Base-by-base conservation (phyloP, 2,329 filamentous ascomycete genomes). In the Magnaporthales sp. region DNA sequence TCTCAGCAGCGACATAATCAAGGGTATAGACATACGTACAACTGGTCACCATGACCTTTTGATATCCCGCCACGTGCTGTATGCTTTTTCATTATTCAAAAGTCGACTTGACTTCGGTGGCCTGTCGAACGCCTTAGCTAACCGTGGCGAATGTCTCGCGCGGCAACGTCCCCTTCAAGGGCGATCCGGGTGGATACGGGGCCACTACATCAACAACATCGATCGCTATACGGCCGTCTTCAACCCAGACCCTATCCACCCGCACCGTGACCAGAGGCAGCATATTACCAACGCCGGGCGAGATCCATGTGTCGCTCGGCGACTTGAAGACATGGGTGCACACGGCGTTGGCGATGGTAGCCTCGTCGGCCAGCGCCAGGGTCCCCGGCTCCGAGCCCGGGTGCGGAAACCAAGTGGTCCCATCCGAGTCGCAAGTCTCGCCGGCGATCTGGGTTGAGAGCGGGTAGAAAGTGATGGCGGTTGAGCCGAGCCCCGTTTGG, bases 191-290 rank as follows among this genome's bases (percentile, higher is more conserved):
- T 32, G 31, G 32, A 46, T 64, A 64, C 11, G 64, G 51, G 26
- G 54, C 64, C 9, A 66, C 64, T 13, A 66, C 29, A 15, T 66
- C 64, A 24, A 66, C 64, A 15, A 66, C 64, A 24, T 66, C 64
- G 10, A 63, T 38, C n/a, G 54, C 54, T 32, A 32, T 24, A 56
- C 46, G 27, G 29, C 46, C 64, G 26, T 22, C 64, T 4, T 11
- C 54, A 3, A 66, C 8, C 19, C 51, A 32, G 9, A 66, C n/a
- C 51, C 64, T 60, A 54, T 66, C 64, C 26, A 66, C 30, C 51
- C 64, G 51, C 54, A 56, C 64, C 51, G 30, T 31, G 5, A 66
- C 27, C 22, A 66, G 32, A n/a, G 64, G 51, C 64, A 66, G 64
- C 27, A 66, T n/a, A 11, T 54, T 27, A 10, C 64, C 64, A 26